Conservation (phyloP, 2,329 filamentous ascomycete species). For the Bipolaris victoriae region DNA sequence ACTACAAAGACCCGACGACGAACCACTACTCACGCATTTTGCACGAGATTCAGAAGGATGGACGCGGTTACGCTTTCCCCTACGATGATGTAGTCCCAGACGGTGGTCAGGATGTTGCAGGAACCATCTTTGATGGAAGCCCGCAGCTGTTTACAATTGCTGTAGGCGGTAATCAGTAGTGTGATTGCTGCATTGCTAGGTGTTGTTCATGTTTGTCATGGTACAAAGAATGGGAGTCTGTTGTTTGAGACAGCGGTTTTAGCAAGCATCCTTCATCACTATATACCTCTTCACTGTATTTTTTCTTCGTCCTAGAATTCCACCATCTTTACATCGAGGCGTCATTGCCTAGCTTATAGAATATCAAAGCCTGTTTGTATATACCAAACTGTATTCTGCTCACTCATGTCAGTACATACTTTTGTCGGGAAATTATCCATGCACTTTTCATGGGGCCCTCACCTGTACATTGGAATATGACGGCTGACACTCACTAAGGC, state of each 20-base stretch:
- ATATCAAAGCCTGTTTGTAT: neutral
- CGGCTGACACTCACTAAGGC: too few relatives aligned
- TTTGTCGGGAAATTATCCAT: too few relatives aligned
- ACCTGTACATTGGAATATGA: too few relatives aligned
- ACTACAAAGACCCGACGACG: slow-evolving; percentile 48
- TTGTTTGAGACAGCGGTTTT: neutral
- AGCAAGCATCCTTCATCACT: neutral
- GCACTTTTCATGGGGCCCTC: too few relatives aligned
- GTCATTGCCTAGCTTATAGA: neutral
- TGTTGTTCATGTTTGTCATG: neutral
- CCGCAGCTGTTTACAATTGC: slow-evolving; percentile 56
- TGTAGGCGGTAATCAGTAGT: slow-evolving; percentile 51
- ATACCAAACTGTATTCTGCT: neutral
- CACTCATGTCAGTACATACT: too few relatives aligned
- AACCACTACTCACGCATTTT: slow-evolving; percentile 67
- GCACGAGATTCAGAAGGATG: slow-evolving; percentile 65
- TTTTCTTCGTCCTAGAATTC: neutral
- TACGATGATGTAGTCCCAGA: slow-evolving; percentile 71
- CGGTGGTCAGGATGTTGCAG: slow-evolving; percentile 61
- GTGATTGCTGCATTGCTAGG: neutral
- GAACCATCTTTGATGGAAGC: slow-evolving; percentile 57
- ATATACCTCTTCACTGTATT: neutral
- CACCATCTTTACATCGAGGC: neutral
- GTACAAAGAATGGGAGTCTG: neutral
- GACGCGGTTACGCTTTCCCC: slow-evolving; percentile 68